A percentile compares a stretch with the other conserved stretches of the same genome.
phyloP scores from a whole-genome alignment of 2,329 filamentous ascomycete genomes.

The Neonectria magnoliae region DNA sequence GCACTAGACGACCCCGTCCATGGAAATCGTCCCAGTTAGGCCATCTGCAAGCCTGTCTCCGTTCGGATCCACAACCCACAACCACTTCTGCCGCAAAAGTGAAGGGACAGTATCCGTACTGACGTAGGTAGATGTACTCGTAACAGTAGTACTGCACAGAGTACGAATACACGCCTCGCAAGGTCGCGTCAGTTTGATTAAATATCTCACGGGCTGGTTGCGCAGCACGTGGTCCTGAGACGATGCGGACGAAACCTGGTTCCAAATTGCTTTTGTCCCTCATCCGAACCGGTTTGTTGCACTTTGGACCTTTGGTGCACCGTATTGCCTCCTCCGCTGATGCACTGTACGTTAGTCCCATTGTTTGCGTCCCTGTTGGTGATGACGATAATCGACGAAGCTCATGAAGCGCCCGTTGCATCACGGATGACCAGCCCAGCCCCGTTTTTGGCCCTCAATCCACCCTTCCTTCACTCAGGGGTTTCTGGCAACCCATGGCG shows the following conservation, averaged over 20 bases:
- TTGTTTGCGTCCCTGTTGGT: neutral
- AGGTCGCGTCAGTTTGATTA: neutral
- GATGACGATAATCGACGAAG: neutral
- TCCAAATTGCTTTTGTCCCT: neutral
- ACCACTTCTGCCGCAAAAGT: neutral
- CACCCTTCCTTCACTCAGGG: neutral
- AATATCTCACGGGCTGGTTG: neutral
- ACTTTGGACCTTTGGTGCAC: slow-evolving; percentile 2
- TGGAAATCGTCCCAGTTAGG: neutral
- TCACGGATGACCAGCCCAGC: neutral
- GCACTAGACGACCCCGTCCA: neutral
- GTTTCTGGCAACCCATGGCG: neutral
- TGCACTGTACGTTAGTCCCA: neutral
- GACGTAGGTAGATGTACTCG: too few species aligned
- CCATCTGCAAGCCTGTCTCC: neutral
- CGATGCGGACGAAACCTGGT: slow-evolving; percentile 6
- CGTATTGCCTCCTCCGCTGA: neutral
- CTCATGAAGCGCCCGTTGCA: slow-evolving; percentile 3
- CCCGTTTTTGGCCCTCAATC: too few species aligned
- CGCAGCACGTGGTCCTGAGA: slow-evolving; percentile 20
- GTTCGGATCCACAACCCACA: neutral
- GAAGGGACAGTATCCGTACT: neutral
- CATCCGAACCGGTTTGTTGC: neutral
- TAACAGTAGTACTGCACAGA: too few species aligned
- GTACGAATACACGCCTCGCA: neutral